Evolutionary conservation across 345 rosid species (phyloP), one percentile per base, ranked within the genome.

Genomic region (Cardamine resedifolia): DNA sequence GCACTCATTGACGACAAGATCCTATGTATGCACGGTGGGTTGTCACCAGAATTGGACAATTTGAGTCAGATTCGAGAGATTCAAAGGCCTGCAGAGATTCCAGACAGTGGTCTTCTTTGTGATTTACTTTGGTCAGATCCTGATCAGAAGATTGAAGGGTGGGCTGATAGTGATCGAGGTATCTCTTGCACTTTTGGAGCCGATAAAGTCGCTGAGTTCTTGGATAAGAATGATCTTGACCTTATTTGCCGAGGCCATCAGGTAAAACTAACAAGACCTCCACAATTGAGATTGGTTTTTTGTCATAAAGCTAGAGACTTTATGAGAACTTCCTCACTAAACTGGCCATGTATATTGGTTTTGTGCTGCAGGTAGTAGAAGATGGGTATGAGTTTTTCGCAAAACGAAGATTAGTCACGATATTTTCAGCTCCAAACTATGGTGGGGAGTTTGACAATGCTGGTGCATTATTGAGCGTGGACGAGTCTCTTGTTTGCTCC

Each of bases 101-200:
- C 99, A 4, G 99, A 95, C 19, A 73, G 38, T 16, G 99, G 99
- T 72, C 91, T 91, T 28, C 92, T 95, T 36, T 95, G 99, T 34
- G 99, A 95, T 69, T 82, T 95, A 11, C 87, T 95, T 57, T 95
- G 99, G 99, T 88, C 99, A 1, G 99, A 95, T 81, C 97, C 99
- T 21, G 90, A 90, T 73, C 68, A 82, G 14, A 84, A 77, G 28
- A 58, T 81, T 43, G 78, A 87, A 60, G 96, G 99, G 1, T 91
- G 96, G 96, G 86, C 77, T 8, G 89, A 82, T 34, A 95, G 97
- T 10, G 99, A 95, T 72, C 85, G 96, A 23, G 97, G 96, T 38
- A 86, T 95, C 56, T 95, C 99, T 0, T 88, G 86, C 56, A 88
- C 88, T 15, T 95, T 95, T 71, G 99, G 99, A 70, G 83, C 96